phyloP scores from a whole-genome alignment of 2,329 filamentous ascomycete genomes.

The Fonsecaea multimorphosa region DNA sequence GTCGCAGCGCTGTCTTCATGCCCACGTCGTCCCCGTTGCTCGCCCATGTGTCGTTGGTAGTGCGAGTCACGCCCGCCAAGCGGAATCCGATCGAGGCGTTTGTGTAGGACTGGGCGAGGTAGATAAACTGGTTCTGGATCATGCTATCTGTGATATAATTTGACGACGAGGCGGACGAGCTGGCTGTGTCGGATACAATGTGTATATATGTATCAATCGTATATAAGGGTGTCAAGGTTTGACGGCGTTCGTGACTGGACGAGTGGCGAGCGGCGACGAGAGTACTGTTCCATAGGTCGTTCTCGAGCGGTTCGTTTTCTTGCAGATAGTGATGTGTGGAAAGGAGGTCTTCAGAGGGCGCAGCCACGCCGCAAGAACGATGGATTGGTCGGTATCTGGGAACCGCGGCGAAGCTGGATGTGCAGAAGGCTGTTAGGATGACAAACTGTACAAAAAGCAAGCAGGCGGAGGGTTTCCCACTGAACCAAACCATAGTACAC shows the following conservation, averaged over 20 bases:
- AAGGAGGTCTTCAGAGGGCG: conserved; percentile 29
- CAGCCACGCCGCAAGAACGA: conserved; percentile 28
- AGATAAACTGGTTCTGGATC: conserved; percentile 35
- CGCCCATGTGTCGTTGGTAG: conserved; percentile 62
- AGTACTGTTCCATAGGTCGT: conserved; percentile 33
- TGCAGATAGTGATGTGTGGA: conserved; percentile 31
- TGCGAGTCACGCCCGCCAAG: conserved; percentile 57
- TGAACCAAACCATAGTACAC: background rate
- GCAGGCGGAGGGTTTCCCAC: background rate
- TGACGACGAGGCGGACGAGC: conserved; percentile 9
- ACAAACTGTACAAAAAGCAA: background rate
- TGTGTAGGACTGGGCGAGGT: conserved; percentile 55
- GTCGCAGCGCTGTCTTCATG: conserved; percentile 61
- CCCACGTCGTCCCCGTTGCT: conserved; percentile 54
- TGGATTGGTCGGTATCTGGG: conserved; percentile 27
- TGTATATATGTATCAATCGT: conserved; percentile 50
- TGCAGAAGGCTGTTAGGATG: conserved; percentile 10
- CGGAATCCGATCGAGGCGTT: conserved; percentile 57
- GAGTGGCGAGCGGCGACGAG: conserved; percentile 21
- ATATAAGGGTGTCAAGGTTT: conserved; percentile 22
- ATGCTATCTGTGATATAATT: conserved; percentile 35
- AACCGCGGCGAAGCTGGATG: conserved; percentile 19
- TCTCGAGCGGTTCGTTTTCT: conserved; percentile 29
- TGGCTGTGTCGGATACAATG: conserved; percentile 46
- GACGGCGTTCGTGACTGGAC: conserved; percentile 14